Base-by-base conservation (phyloP, 2,329 filamentous ascomycete species). In the Ophiostoma ulmi region DNA sequence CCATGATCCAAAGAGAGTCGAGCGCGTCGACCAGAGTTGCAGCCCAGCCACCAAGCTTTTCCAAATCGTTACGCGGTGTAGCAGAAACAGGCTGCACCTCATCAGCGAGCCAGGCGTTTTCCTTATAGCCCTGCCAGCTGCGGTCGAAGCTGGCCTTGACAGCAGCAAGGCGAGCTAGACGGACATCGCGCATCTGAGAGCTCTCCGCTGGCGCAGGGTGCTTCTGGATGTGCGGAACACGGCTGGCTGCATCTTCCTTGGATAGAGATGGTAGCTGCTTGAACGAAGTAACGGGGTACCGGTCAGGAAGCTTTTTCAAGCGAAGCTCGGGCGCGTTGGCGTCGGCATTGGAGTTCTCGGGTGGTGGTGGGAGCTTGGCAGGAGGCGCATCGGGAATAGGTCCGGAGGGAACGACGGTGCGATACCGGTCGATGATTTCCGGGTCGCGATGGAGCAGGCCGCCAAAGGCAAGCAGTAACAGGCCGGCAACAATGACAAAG, bases 1-100 rank as follows among this genome's bases (percentile, higher is more conserved):
- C 89, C 85, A 92, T 88, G 73, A 92, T 89, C 89, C 89, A 91
- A 17, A 92, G 80, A n/a, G 87, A 88, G 76, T 92, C 90, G 69
- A 91, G 81, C 2, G 86, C 80, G 76, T 90, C 88, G n/a, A 90
- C 87, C 71, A 90, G 79, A 6, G 88, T 90, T 5, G 88, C 88
- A 7, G 86, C 87, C 88, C 88, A 90, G 35, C 88, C 89, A 17
- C 86, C 87, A 13, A 74, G 72, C 73, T 73, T 73, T 39, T 74
- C 69, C 78, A 89, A 90, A 44, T 86, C 84, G 74, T 90, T 83
- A 64, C 83, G 82, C 67, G 78, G 80, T 1, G 77, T 75, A 13
- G 83, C 87, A 20, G 83, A 83, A 11, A 90, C 75, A 3, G 89
- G 89, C 39, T 81, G 81, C 69, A 91, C 80, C 74, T 90, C 89